These are phyloP conservation scores for Syncephalis fuscata DNA, from an alignment of 371 early-diverging fungal species.

Conservation along the genomic window DNA sequence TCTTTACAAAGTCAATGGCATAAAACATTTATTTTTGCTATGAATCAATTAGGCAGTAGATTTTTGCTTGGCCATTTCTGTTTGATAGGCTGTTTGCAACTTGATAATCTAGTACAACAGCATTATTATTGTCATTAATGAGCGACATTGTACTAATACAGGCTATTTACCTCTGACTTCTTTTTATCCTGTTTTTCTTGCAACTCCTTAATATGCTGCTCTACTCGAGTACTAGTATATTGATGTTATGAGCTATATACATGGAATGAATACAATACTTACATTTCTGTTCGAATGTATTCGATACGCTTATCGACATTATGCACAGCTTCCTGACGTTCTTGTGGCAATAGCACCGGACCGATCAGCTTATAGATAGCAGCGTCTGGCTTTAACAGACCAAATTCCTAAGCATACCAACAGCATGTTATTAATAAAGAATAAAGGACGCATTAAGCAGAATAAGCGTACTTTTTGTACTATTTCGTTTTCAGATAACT, in stretches of 20 bases:
- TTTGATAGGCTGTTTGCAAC: not conserved
- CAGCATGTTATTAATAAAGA: not conserved
- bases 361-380: constrained; percentile 89
- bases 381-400: constrained; percentile 55
- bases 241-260: not conserved
- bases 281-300: constrained; percentile 79
- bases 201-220: constrained; percentile 57
- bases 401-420: constrained; percentile 55
- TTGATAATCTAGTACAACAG: not conserved
- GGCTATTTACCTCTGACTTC: constrained; percentile 39
- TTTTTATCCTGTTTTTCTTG: constrained; percentile 62
- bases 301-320: constrained; percentile 91
- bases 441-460: too few relatives aligned
- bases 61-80: not conserved
- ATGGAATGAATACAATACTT: constrained; percentile 9
- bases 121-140: not conserved
- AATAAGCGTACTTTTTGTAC: constrained; percentile 77
- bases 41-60: not conserved
- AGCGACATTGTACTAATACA: not conserved
- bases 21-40: too few relatives aligned
- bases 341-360: constrained; percentile 89
- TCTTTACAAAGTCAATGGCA: too few relatives aligned
- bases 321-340: constrained; percentile 59
- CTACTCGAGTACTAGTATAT: constrained; percentile 53
- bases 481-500: constrained; percentile 86